These are phyloP conservation scores for Xylaria scruposa DNA, from an alignment of 495 filamentous ascomycete genomes.

Conservation along the genomic window DNA sequence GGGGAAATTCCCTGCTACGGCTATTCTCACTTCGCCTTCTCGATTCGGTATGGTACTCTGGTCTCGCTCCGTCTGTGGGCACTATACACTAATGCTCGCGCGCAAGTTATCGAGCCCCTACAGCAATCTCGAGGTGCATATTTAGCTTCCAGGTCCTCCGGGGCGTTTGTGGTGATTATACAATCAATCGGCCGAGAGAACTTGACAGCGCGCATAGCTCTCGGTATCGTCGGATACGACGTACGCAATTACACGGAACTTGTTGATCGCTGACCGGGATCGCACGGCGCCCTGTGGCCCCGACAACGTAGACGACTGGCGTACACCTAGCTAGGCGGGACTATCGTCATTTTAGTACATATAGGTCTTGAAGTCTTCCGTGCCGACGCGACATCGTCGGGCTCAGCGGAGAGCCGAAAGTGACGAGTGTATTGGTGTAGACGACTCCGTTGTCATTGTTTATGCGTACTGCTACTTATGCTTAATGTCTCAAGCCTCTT, in stretches of 20 bases:
- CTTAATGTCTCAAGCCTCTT: neutral
- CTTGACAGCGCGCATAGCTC: neutral
- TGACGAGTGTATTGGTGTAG: neutral
- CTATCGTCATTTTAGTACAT: neutral
- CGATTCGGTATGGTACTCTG: constrained; percentile 20
- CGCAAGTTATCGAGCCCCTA: neutral
- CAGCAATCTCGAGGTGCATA: constrained; percentile 25
- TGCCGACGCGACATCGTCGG: neutral
- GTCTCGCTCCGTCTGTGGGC: neutral
- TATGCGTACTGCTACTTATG: neutral
- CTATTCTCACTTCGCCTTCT: constrained; percentile 17
- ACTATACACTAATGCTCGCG: neutral
- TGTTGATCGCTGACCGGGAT: neutral
- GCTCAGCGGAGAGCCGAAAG: neutral
- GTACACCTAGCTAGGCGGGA: neutral
- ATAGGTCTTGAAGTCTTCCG: neutral
- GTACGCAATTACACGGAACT: neutral
- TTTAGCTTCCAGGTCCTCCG: constrained; percentile 8
- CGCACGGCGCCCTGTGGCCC: neutral
- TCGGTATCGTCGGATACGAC: constrained; percentile 11
- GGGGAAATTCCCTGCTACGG: constrained; percentile 3
- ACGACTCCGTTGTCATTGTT: neutral
- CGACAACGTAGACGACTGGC: neutral
- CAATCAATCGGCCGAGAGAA: neutral
- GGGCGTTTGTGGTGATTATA: neutral